Conservation (phyloP, 441 rosid species). For the Capsella rubella region DNA sequence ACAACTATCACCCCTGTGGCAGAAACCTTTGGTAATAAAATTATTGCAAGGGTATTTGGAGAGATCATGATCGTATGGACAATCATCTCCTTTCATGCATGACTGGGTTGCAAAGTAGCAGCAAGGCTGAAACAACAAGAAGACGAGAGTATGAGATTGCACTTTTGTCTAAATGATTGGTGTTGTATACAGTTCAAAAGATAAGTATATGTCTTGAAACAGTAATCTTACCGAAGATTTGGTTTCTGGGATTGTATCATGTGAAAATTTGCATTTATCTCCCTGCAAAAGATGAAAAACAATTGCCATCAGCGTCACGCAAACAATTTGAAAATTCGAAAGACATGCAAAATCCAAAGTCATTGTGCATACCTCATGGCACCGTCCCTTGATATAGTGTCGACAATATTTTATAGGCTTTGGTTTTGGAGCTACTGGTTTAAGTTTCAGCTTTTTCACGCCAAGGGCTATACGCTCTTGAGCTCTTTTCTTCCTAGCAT, state of each 20-base stretch:
- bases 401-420: slow-evolving; percentile 66
- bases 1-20: slow-evolving; percentile 77
- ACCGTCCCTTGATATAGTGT: slow-evolving; percentile 80
- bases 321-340: neutral
- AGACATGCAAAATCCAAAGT: slow-evolving; percentile 23
- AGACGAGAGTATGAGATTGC: slow-evolving; percentile 11
- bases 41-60: slow-evolving; percentile 81
- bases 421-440: slow-evolving; percentile 61
- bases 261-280: slow-evolving; percentile 87
- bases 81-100: slow-evolving; percentile 92
- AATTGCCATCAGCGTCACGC: slow-evolving; percentile 24
- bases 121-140: slow-evolving; percentile 74
- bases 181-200: slow-evolving; percentile 10
- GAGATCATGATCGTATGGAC: slow-evolving; percentile 93
- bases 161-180: slow-evolving; percentile 6
- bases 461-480: slow-evolving; percentile 75
- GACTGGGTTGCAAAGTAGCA: slow-evolving; percentile 81
- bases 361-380: slow-evolving; percentile 63
- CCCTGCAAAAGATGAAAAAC: slow-evolving; percentile 58
- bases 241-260: slow-evolving; percentile 79
- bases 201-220: slow-evolving; percentile 27
- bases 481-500: slow-evolving; percentile 74
- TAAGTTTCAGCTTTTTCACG: slow-evolving; percentile 78
- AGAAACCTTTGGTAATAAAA: slow-evolving; percentile 60
- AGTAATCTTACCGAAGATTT: slow-evolving; percentile 70